Evolutionary conservation across 345 rosid genomes (phyloP), one percentile per base, ranked within the genome.

Genomic region (Arabis hirsuta): DNA sequence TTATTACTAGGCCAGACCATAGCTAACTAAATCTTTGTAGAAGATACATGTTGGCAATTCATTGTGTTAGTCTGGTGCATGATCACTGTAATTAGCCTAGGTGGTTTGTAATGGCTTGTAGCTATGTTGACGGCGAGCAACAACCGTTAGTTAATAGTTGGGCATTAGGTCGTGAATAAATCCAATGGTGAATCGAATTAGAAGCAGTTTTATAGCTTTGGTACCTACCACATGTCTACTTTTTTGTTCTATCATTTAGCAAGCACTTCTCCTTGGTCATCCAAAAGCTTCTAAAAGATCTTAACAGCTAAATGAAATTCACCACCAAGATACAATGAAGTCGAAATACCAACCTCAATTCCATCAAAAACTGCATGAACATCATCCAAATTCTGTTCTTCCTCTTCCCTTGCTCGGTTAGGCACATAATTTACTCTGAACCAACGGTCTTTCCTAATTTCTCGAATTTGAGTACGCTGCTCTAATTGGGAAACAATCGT

Each of bases 391-490:
- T 84, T 86, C 70, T 89, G 96, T 81, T 81, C 82, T 59, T 78
- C 86, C 27, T 79, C 86, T 67, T 82, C 86, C 16, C 36, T 83
- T 65, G 72, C 82, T 76, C 48, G 81, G 65, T 74, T 75, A 67
- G 90, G 96, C 73, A 72, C 74, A 70, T 89, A 95, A 71, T 82
- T 74, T 71, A 81, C 78, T 61, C 4, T 42, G 74, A 95, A 95
- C 97, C 97, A 89, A 4, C 76, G 83, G 84, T 89, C 77, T 65
- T 80, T 78, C 72, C 78, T 82, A 53, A 95, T 87, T 47, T 75
- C 84, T 50, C 84, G 85, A 7, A 95, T 89, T 67, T 47, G 51
- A 67, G 84, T 85, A 55, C 97, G 96, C 97, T 95, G 89, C 90
- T 78, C 69, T 64, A 86, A 66, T 41, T 22, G 22, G 48, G 69